A percentile compares a stretch with the other conserved stretches of the same genome.
phyloP scores from a whole-genome alignment of 129 eudicot species.

The Flaveria bidentis region DNA sequence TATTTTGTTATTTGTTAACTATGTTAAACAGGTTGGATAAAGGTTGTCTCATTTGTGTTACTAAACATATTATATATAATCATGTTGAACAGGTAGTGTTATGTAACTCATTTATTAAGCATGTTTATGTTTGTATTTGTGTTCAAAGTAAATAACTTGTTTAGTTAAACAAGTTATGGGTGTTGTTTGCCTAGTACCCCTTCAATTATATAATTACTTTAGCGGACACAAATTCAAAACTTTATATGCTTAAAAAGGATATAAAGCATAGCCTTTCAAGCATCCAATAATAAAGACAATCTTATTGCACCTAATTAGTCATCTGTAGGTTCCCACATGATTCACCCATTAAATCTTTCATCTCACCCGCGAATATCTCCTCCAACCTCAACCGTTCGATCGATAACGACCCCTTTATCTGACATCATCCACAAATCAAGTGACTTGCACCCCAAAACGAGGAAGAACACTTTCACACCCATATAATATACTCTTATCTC shows the following conservation, averaged over 20 bases:
- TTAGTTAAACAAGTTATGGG: too few relatives aligned
- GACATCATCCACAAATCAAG: not conserved
- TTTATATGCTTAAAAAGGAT: constrained; percentile 5
- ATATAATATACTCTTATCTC: not conserved
- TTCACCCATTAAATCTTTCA: constrained; percentile 20
- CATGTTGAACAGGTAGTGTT: too few relatives aligned
- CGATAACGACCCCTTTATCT: constrained; percentile 27
- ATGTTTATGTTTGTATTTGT: too few relatives aligned
- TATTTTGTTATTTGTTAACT: too few relatives aligned
- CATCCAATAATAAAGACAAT: constrained; percentile 36
- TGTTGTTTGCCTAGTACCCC: too few relatives aligned
- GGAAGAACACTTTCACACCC: constrained; percentile 34
- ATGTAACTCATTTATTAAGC: too few relatives aligned
- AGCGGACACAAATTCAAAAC: not conserved
- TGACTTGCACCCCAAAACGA: constrained; percentile 26
- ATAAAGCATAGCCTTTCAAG: constrained; percentile 2
- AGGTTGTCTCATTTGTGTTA: too few relatives aligned
- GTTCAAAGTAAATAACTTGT: too few relatives aligned
- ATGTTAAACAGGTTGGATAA: too few relatives aligned
- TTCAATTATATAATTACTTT: not conserved
- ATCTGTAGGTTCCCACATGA: constrained; percentile 29
- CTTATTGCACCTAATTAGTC: constrained; percentile 23
- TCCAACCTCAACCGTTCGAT: constrained; percentile 35
- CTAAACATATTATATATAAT: too few relatives aligned
- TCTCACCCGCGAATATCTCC: constrained; percentile 44